phyloP scores from a whole-genome alignment of 1,139 yeast species.

The Maudiozyma humilis region DNA sequence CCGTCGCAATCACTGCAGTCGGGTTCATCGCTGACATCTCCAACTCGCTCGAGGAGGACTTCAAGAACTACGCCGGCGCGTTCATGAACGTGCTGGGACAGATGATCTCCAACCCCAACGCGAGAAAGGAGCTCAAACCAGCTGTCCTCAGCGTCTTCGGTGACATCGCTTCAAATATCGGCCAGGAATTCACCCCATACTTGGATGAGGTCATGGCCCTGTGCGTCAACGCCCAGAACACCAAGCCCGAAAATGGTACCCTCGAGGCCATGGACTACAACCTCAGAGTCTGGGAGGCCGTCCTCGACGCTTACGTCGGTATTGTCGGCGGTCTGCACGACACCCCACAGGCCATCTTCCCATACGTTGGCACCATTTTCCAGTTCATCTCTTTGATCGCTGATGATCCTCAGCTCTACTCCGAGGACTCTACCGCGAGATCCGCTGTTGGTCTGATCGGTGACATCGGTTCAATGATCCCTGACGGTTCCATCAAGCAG shows the following conservation, averaged over 20 bases:
- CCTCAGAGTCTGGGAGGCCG: constrained; percentile 68
- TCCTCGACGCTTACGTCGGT: constrained; percentile 91
- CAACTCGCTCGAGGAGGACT: constrained; percentile 73
- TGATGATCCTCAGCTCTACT: constrained; percentile 49
- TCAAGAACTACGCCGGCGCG: constrained; percentile 66
- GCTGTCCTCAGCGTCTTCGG: constrained; percentile 92
- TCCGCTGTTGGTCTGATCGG: constrained; percentile 85
- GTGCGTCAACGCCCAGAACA: constrained; percentile 38
- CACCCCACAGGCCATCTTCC: constrained; percentile 55
- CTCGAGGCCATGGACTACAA: constrained; percentile 74
- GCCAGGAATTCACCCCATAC: constrained; percentile 65
- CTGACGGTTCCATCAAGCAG: constrained; percentile 61
- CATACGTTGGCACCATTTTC: constrained; percentile 63
- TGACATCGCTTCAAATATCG: constrained; percentile 86
- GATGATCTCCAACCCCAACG: constrained; percentile 54
- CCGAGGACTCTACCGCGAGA: constrained; percentile 60
- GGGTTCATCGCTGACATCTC: constrained; percentile 95
- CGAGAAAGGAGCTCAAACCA: constrained; percentile 77
- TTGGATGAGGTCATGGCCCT: constrained; percentile 67
- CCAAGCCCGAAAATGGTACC: constrained; percentile 47
- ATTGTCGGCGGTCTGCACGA: constrained; percentile 79
- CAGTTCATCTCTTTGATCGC: constrained; percentile 56
- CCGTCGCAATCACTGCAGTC: constrained; percentile 79
- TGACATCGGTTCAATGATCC: constrained; percentile 82
- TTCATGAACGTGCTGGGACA: constrained; percentile 77